Evolutionary conservation across 495 filamentous ascomycete species (phyloP), one percentile per base, ranked within the genome.

Genomic region (Penicillium canariense): DNA sequence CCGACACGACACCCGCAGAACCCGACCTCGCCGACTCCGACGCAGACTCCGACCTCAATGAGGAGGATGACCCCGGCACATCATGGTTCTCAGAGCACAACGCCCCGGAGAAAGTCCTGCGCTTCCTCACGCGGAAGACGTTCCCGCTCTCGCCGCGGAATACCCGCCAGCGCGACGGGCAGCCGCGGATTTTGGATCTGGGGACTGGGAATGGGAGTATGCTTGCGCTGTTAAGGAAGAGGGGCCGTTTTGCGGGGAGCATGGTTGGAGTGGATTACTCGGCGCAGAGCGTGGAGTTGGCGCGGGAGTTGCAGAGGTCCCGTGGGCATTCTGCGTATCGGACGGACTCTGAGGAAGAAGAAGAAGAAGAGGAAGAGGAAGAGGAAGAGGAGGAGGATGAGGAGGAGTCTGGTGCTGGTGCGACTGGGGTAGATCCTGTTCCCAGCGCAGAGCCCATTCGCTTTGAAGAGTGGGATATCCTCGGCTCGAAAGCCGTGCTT

Each of bases 121-220:
- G 52, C 20, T 79, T 77, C 59, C 58, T 82, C 17, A 72, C 69
- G 15, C 56, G 62, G 6, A 58, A 60, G 28, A 56, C 65, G 2
- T 73, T 79, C 48, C 69, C 74, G 7, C 63, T 76, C 18, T 42
- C 71, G 30, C 66, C 68, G n/a, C 55, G 58, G n/a, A 66, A 66
- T 28, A 66, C 62, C 34, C 54, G 18, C 39, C 6, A 30, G 27
- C 18, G 27, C 34, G 52, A 6, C 55, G 28, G 45, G 6, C 61
- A 67, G 20, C 68, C 73, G 0, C 72, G 58, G 2, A 83, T 96
- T 46, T 77, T 97, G 0, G 84, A 87, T 56, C 74, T 97, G 0
- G 94, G 94, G 1, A 96, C 90, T 0, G 94, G 94, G 0, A 98
- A 97, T 72, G 94, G 94, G 1, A 87, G 90, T 62, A 80, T 97